Evolutionary conservation across 176 grass and related monocot genomes (phyloP), one percentile per base, ranked within the genome.

Genomic region (Cenchrus fungigraminus): DNA sequence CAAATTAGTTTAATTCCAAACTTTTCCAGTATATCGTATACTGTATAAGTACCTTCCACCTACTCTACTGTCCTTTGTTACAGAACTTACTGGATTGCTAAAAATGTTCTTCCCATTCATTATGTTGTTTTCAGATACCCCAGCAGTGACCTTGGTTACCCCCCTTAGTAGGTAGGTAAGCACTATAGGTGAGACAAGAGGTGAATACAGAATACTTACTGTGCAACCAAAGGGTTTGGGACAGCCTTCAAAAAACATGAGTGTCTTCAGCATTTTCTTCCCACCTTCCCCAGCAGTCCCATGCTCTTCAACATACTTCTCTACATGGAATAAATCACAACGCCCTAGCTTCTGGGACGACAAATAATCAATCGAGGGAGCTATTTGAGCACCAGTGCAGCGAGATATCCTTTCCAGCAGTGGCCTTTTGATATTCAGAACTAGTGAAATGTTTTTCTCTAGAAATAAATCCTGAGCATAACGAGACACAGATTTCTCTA

Each of bases 181-280:
- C 6, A 8, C 4, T 61, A 42, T 78, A 86, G 78, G 15, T 66
- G 19, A 86, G 40, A 47, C 50, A 79, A 45, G 44, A 74, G 80
- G 25, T 87, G 78, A 86, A 77, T 60, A 98, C 93, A 85, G 78
- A 86, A 77, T 60, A 98, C 93, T 95, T 92, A 98, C 97, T 57
- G 97, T 98, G 83, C 88, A 98, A 88, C 97, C 97, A 25, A 98
- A 95, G 10, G 97, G 97, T 73, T 92, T 98, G 57, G 97, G 91
- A 66, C 97, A 98, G 19, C 92, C 93, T 90, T 95, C 87, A 76
- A 98, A 95, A 94, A 92, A 98, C 97, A 98, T 95, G 82, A 98
- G 94, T 12, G 90, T 95, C 88, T 98, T 98, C 49, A 98, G 66
- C 66, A 82, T 69, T 86, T 98, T 95, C 81, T 91, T 98, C 51